Evolutionary conservation across 2,329 filamentous ascomycete species (phyloP).

Genomic region (Colletotrichum scovillei): DNA sequence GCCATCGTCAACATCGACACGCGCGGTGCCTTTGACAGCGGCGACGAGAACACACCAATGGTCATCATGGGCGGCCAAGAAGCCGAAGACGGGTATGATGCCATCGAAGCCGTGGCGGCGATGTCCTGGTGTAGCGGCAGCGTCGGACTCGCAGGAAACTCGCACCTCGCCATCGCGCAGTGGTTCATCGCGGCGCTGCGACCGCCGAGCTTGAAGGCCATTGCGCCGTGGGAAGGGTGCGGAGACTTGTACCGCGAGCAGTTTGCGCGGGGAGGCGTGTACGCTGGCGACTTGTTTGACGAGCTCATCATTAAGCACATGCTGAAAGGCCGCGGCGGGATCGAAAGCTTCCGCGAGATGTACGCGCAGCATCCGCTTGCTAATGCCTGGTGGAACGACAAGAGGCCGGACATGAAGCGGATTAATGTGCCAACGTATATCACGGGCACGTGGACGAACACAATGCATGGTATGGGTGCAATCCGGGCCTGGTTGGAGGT

Average conservation of each 20-base stretch:
- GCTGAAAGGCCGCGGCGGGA: constrained; percentile 38
- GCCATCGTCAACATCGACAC: constrained; percentile 44
- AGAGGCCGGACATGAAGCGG: constrained; percentile 37
- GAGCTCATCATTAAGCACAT: constrained; percentile 35
- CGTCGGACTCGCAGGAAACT: constrained; percentile 43
- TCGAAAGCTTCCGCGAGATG: constrained; percentile 40
- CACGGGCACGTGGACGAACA: constrained; percentile 32
- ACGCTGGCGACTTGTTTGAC: constrained; percentile 37
- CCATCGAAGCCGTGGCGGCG: constrained; percentile 39
- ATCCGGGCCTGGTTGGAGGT: constrained; percentile 44
- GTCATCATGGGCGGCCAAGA: constrained; percentile 40
- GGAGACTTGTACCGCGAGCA: constrained; percentile 40
- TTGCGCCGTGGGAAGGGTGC: constrained; percentile 55
- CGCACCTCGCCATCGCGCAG: constrained; percentile 41
- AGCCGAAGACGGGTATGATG: constrained; percentile 40
- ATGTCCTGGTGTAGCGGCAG: constrained; percentile 42
- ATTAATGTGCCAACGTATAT: constrained; percentile 40
- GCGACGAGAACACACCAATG: constrained; percentile 38
- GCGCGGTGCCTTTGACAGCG: constrained; percentile 41
- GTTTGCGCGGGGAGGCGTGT: constrained; percentile 40
- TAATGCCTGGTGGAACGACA: constrained; percentile 41
- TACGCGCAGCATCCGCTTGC: constrained; percentile 37
- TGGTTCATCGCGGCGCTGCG: constrained; percentile 39
- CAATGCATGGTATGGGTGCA: constrained; percentile 43
- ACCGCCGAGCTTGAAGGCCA: constrained; percentile 36